Evolutionary conservation across 148 eudicot genomes (phyloP).

Genomic region (Rhododendron simsii): DNA sequence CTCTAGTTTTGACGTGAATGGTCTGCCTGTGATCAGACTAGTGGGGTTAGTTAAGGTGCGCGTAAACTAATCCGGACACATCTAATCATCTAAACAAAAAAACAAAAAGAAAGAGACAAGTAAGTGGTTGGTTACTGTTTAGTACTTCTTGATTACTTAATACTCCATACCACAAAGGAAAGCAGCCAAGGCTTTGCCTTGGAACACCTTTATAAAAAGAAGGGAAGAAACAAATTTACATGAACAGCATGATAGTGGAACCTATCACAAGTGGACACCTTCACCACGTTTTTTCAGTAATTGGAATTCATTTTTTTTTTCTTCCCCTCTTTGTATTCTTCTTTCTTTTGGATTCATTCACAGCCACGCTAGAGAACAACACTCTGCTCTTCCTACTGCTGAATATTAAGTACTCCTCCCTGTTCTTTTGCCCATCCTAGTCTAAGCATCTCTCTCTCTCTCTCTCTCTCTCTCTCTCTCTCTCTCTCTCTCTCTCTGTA

Average conservation of each 20-base stretch:
- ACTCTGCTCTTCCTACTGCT: neutral
- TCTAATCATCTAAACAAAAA: too few species aligned
- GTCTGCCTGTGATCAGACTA: neutral
- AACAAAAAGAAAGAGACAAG: neutral
- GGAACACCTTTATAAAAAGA: neutral
- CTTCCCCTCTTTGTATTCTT: neutral
- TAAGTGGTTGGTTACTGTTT: neutral
- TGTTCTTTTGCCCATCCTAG: neutral
- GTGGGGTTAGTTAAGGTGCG: neutral
- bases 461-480: neutral
- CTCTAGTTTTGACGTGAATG: neutral
- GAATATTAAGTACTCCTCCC: neutral
- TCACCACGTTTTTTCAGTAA: neutral
- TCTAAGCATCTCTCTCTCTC: neutral
- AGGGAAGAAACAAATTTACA: neutral
- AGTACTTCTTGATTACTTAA: neutral
- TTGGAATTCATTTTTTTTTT: neutral
- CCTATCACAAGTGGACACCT: neutral
- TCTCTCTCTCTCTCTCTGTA: neutral
- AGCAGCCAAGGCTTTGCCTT: neutral
- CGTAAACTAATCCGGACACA: neutral
- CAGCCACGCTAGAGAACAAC: neutral
- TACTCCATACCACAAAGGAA: neutral
- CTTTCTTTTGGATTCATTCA: slow-evolving; percentile 12
- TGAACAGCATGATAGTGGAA: neutral